Evolutionary conservation across 495 filamentous ascomycete species (phyloP).

Genomic region (Ramalina peruviana): DNA sequence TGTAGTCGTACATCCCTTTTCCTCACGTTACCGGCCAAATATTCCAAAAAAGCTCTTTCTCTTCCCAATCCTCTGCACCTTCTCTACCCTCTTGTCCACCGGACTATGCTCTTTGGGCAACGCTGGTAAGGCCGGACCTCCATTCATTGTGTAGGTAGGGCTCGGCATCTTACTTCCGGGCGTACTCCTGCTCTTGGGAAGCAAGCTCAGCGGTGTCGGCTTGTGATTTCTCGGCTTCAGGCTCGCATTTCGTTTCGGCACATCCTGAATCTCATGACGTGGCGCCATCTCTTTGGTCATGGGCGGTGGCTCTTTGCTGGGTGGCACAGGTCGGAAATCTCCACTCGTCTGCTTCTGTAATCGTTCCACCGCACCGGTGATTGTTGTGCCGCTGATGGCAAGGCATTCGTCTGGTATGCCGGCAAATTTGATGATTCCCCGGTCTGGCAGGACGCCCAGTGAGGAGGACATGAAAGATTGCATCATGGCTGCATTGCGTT

Average conservation of each 20-base stretch:
- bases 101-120: conserved; percentile 19
- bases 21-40: conserved; percentile 23
- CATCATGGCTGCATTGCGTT: conserved; percentile 64
- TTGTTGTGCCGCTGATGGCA: conserved; percentile 54
- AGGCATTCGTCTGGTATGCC: conserved; percentile 54
- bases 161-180: conserved; percentile 14
- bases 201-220: not conserved
- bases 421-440: conserved; percentile 61
- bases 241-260: not conserved
- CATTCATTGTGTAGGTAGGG: conserved; percentile 9
- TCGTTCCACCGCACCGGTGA: conserved; percentile 52
- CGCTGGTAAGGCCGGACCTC: conserved; percentile 16
- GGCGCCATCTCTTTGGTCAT: not conserved
- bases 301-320: not conserved
- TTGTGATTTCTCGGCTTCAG: not conserved
- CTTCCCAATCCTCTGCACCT: conserved; percentile 25
- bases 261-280: not conserved
- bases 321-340: conserved; percentile 6
- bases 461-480: conserved; percentile 53
- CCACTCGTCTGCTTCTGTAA: conserved; percentile 22
- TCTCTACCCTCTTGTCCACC: conserved; percentile 20
- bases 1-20: too few relatives aligned
- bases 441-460: conserved; percentile 44
- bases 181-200: conserved; percentile 1
- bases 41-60: conserved; percentile 39